Evolutionary conservation across 257 asterid species (phyloP), one percentile per base, ranked within the genome.

Genomic region (Gentiana dahurica): DNA sequence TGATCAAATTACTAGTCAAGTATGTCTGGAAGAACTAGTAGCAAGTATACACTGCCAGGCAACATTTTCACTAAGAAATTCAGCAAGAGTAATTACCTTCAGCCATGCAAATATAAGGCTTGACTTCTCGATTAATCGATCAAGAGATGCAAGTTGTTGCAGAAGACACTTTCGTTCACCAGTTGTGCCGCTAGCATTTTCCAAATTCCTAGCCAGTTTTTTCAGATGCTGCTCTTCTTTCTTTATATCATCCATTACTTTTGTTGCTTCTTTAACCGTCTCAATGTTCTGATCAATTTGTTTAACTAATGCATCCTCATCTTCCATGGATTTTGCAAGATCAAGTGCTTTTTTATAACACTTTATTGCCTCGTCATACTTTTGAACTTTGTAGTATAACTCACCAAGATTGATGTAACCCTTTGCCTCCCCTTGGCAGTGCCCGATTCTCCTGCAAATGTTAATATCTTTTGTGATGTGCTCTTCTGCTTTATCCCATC

Each of bases 391-490:
- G 75, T 88, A 79, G 59, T 64, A 70, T 79, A 88, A 74, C 81
- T 85, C 97, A 44, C 95, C 97, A 45, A 79, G 94, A 71, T 85
- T 92, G 53, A 92, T 62, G 65, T 72, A 88, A 58, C 98, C 98
- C 68, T 92, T 88, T 13, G 98, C 97, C 75, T 92, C 95, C 66
- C 98, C 98, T 79, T 88, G 97, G 64, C 74, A 43, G 59, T 88
- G 98, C 49, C 83, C 80, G 59, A 92, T 92, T 58, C 54, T 70
- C 59, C 71, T 71, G 64, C 98, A 92, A 59, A 92, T 88, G 53
- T 52, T 11, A 60, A 92, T 77, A 68, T 92, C 95, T 68, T 83
- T 80, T 67, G 64, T 72, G 55, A 88, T 85, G 71, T 88, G 95
- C 39, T 78, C 75, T 34, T 54, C 61, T 47, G 97, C 98, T 46